phyloP scores from a whole-genome alignment of 805 yeast genomes.

The Lipomyces yamanashiensis region DNA sequence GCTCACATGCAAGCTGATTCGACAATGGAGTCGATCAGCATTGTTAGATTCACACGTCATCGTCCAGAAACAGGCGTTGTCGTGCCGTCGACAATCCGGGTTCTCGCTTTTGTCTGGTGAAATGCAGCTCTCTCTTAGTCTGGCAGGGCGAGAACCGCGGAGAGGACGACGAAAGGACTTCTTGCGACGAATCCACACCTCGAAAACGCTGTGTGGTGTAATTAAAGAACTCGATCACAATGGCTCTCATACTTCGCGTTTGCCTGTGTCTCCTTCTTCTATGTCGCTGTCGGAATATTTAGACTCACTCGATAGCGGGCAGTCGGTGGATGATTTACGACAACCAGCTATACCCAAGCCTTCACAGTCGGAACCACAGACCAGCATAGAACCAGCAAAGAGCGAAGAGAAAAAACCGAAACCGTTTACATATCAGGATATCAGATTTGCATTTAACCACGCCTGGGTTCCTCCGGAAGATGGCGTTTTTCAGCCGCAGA shows the following conservation, averaged over 20 bases:
- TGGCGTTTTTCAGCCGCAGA: constrained; percentile 15
- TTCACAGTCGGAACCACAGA: background rate
- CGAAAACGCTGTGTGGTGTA: background rate
- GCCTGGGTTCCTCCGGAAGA: constrained; percentile 7
- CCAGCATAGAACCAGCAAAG: background rate
- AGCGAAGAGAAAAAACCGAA: background rate
- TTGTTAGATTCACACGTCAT: constrained; percentile 1
- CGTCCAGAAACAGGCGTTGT: background rate
- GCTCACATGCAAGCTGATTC: constrained; percentile 21
- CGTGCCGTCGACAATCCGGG: background rate
- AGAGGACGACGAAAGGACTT: background rate
- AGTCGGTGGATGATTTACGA: background rate
- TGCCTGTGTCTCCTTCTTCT: no score
- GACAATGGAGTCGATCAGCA: constrained; percentile 19
- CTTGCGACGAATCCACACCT: background rate
- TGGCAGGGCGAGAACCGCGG: background rate
- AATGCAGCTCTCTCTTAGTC: background rate
- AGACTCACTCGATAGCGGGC: constrained; percentile 4
- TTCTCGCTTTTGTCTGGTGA: background rate
- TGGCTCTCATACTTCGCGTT: background rate
- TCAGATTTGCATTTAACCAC: constrained; percentile 6
- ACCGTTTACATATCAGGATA: background rate
- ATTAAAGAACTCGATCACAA: background rate
- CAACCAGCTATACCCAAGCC: background rate
- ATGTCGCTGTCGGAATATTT: constrained; percentile 4